These are phyloP conservation scores for Malassezia slooffiae DNA, from an alignment of 1,284 basidiomycete species.

Conservation along the genomic window DNA sequence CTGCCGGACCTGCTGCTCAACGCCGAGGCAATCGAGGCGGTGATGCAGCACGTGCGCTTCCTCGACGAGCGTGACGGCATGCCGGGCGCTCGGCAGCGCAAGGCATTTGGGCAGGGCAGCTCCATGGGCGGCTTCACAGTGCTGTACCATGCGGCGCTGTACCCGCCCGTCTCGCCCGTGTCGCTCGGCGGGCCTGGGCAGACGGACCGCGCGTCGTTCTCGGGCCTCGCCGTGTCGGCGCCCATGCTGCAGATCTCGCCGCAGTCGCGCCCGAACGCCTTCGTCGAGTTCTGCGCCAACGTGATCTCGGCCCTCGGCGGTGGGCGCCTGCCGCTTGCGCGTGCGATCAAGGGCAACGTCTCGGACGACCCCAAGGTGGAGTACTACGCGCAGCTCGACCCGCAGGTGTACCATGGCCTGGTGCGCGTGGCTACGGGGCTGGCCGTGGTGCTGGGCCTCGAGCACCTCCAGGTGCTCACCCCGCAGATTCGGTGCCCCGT, in stretches of 20 bases:
- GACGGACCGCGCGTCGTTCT: slow-evolving; percentile 19
- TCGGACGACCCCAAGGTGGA: slow-evolving; percentile 51
- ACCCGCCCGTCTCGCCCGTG: slow-evolving; percentile 25
- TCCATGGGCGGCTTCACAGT: slow-evolving; percentile 48
- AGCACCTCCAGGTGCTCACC: slow-evolving; percentile 42
- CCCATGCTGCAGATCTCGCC: slow-evolving; percentile 49
- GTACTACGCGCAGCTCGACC: slow-evolving; percentile 38
- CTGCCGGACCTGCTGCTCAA: slow-evolving; percentile 48
- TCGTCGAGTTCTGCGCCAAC: slow-evolving; percentile 47
- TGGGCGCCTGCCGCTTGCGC: slow-evolving; percentile 49
- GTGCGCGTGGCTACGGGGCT: slow-evolving; percentile 51
- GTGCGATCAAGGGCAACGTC: slow-evolving; percentile 50
- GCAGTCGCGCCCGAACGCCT: slow-evolving; percentile 45
- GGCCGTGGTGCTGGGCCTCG: slow-evolving; percentile 49
- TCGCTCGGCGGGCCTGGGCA: slow-evolving; percentile 17
- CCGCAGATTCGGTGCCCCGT: slow-evolving; percentile 47
- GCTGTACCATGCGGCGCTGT: slow-evolving; percentile 42
- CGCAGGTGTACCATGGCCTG: slow-evolving; percentile 50
- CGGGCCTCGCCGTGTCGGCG: slow-evolving; percentile 49
- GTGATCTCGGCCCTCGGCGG: slow-evolving; percentile 46
- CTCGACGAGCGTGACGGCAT: slow-evolving; percentile 21
- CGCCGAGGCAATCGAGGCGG: slow-evolving; percentile 49
- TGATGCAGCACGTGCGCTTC: slow-evolving; percentile 48
- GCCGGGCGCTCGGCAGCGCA: slow-evolving; percentile 19
- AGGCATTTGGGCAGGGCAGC: slow-evolving; percentile 48